Percentiles rank a stretch among this genome's conserved stretches.
These are phyloP conservation scores for Neurospora sp. DNA, from an alignment of 495 filamentous ascomycete species.

Conservation along the genomic window DNA sequence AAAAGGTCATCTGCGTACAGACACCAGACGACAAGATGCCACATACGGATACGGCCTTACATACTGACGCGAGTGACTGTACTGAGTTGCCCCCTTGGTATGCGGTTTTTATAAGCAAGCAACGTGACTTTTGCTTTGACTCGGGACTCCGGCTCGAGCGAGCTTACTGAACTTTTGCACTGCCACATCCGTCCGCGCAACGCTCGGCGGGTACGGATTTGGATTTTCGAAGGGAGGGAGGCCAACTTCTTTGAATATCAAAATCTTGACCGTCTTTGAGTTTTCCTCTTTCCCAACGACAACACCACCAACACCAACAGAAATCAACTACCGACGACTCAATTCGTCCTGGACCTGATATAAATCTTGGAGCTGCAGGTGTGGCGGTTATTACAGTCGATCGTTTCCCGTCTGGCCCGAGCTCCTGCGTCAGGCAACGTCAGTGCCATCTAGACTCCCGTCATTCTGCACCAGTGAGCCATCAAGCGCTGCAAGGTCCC, in stretches of 20 bases:
- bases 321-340: not conserved
- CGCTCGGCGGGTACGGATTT: not conserved
- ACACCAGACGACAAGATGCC: not conserved
- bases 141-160: not conserved
- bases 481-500: not conserved
- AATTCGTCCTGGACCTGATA: not conserved
- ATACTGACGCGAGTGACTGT: not conserved
- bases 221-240: not conserved
- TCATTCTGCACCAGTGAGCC: not conserved
- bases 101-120: not conserved
- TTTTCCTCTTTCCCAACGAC: not conserved
- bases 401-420: constrained; percentile 15
- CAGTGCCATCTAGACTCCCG: not conserved
- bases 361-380: not conserved
- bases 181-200: not conserved
- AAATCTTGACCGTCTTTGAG: not conserved
- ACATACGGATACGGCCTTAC: not conserved
- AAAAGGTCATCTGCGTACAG: not conserved
- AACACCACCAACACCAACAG: not conserved
- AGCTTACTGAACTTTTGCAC: not conserved
- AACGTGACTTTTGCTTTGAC: not conserved
- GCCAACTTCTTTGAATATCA: not conserved
- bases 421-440: constrained; percentile 15
- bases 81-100: not conserved
- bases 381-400: constrained; percentile 7